phyloP scores from a whole-genome alignment of 1,139 yeast species.

The Saccharomyces pastorianus region DNA sequence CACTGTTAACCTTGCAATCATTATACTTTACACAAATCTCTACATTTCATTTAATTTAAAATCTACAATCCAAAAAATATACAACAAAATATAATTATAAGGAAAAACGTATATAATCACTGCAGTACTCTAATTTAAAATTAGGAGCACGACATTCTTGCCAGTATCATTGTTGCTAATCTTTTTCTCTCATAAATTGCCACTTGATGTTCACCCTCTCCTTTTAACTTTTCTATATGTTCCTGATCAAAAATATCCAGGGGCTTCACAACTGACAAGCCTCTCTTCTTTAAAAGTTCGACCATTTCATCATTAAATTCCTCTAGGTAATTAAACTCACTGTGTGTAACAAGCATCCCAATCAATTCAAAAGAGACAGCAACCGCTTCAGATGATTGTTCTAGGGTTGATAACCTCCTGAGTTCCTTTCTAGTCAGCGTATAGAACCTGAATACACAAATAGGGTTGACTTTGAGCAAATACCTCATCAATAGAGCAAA shows the following conservation, averaged over 20 bases:
- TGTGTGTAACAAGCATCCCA: constrained; percentile 26
- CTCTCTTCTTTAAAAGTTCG: constrained; percentile 22
- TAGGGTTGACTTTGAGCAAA: constrained; percentile 35
- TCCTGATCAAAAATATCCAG: constrained; percentile 21
- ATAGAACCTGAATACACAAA: constrained; percentile 38
- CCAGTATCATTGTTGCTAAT: constrained; percentile 19
- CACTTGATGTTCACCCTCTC: constrained; percentile 13
- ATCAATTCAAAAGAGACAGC: constrained; percentile 31
- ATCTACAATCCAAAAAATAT: background rate
- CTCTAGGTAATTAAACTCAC: constrained; percentile 26
- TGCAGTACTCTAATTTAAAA: background rate
- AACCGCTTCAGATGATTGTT: constrained; percentile 24
- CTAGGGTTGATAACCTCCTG: constrained; percentile 32
- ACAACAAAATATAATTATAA: background rate
- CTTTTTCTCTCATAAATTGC: constrained; percentile 23
- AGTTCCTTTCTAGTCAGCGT: constrained; percentile 39
- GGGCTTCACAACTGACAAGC: constrained; percentile 30
- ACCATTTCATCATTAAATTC: constrained; percentile 22
- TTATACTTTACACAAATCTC: too few relatives aligned
- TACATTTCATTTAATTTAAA: too few relatives aligned
- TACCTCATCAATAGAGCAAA: constrained; percentile 45
- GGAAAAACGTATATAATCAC: background rate
- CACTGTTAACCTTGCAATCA: too few relatives aligned
- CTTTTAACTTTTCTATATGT: constrained; percentile 9
- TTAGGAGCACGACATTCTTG: constrained; percentile 12